phyloP scores from a whole-genome alignment of 257 asterid genomes.

The Forsythia viridissima region DNA sequence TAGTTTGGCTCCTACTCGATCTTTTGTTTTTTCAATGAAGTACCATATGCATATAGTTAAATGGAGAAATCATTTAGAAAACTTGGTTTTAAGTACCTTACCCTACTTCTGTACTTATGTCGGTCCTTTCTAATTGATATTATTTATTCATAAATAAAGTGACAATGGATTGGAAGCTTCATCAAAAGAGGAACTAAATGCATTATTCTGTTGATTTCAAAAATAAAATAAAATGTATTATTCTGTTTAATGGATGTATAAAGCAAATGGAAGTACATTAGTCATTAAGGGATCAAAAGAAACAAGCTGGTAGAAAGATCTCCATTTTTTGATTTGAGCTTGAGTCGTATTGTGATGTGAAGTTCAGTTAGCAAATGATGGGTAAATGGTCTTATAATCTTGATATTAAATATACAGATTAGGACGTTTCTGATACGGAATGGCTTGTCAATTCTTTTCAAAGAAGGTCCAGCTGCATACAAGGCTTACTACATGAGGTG shows the following conservation, averaged over 20 bases:
- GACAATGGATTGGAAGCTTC: neutral
- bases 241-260: neutral
- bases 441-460: constrained; percentile 84
- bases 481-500: constrained; percentile 87
- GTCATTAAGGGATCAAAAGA: neutral
- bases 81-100: neutral
- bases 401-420: constrained; percentile 49
- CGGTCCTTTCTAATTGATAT: neutral
- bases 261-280: neutral
- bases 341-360: neutral
- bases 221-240: neutral
- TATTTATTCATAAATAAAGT: neutral
- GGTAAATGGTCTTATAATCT: constrained; percentile 19
- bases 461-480: constrained; percentile 90
- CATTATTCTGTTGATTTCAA: neutral
- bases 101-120: neutral
- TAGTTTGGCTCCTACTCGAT: constrained; percentile 13
- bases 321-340: neutral
- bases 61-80: constrained; percentile 15
- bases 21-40: constrained; percentile 1
- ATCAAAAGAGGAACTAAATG: neutral
- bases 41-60: neutral
- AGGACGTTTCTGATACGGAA: constrained; percentile 91
- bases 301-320: neutral
- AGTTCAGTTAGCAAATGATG: constrained; percentile 13